These are phyloP conservation scores for Fusarium sp. DNA, from an alignment of 2,329 filamentous ascomycete genomes.

Conservation along the genomic window DNA sequence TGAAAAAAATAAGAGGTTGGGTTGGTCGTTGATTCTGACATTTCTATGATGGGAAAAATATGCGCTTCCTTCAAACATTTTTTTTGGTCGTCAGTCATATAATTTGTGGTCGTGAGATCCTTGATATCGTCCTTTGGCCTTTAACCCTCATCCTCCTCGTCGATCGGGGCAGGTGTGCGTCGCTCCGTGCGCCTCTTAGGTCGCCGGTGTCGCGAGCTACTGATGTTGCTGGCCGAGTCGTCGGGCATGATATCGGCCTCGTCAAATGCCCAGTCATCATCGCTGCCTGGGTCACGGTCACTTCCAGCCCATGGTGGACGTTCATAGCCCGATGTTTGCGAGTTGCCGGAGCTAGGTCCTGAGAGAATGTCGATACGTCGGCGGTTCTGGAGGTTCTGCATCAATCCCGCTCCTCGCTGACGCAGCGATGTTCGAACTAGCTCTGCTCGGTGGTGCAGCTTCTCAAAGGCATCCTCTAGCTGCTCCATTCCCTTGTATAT, in stretches of 20 bases:
- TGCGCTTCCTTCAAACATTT: constrained; percentile 33
- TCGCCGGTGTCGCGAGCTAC: constrained; percentile 70
- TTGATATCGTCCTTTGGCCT: constrained; percentile 8
- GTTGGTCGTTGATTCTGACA: constrained; percentile 29
- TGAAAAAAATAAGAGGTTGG: constrained; percentile 25
- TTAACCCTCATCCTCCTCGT: constrained; percentile 73
- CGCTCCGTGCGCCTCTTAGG: constrained; percentile 73
- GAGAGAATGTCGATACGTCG: constrained; percentile 64
- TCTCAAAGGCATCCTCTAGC: constrained; percentile 92
- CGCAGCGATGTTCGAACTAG: constrained; percentile 78
- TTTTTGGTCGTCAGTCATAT: constrained; percentile 30
- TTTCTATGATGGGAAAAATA: constrained; percentile 36
- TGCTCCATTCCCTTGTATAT: constrained; percentile 95
- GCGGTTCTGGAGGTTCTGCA: constrained; percentile 67
- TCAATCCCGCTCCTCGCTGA: constrained; percentile 80
- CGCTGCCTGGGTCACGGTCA: constrained; percentile 59
- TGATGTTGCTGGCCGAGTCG: constrained; percentile 82
- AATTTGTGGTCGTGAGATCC: constrained; percentile 2
- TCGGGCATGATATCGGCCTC: constrained; percentile 74
- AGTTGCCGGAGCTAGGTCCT: constrained; percentile 57
- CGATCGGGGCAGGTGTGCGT: constrained; percentile 74
- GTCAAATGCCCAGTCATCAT: constrained; percentile 66
- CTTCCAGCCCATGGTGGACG: constrained; percentile 51
- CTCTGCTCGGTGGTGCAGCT: constrained; percentile 85
- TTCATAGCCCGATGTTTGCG: constrained; percentile 56